Conservation (phyloP, 2,329 filamentous ascomycete genomes). For the Colletotrichum sp. region DNA sequence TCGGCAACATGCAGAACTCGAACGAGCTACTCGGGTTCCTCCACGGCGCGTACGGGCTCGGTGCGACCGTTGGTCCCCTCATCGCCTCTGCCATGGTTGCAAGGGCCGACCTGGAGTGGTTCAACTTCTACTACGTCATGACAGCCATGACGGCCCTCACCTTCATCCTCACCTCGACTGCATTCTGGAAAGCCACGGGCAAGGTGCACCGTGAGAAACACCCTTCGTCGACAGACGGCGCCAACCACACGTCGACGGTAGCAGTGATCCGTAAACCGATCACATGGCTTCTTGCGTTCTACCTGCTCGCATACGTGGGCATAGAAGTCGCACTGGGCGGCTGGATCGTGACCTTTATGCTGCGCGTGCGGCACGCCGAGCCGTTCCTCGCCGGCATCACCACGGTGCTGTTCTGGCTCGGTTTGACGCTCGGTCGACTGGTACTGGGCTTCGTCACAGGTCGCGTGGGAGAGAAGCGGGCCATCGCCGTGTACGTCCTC, state of each 20-base stretch:
- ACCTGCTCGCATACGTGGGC: conserved; percentile 81
- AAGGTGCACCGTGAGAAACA: conserved; percentile 54
- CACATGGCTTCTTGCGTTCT: conserved; percentile 76
- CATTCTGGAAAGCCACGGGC: conserved; percentile 71
- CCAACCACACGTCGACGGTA: conserved; percentile 48
- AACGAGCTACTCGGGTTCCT: conserved; percentile 78
- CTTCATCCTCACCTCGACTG: conserved; percentile 50
- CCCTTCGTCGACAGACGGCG: conserved; percentile 33
- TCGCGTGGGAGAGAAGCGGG: conserved; percentile 41
- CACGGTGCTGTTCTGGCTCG: conserved; percentile 84
- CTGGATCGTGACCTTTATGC: conserved; percentile 89
- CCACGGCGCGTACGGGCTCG: conserved; percentile 75
- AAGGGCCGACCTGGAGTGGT: conserved; percentile 68
- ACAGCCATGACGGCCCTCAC: conserved; percentile 63
- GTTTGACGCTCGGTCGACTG: conserved; percentile 76
- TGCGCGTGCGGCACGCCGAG: conserved; percentile 72
- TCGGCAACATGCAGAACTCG: conserved; percentile 73
- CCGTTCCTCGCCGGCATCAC: conserved; percentile 77
- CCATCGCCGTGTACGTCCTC: conserved; percentile 59
- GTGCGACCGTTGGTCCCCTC: conserved; percentile 72
- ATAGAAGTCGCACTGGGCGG: conserved; percentile 76
- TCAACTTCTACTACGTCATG: conserved; percentile 79
- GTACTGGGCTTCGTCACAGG: conserved; percentile 79
- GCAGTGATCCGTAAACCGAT: conserved; percentile 54
- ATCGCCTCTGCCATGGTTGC: conserved; percentile 77